Conservation (phyloP, 1,139 yeast species). For the Blastobotrys arbuscula region DNA sequence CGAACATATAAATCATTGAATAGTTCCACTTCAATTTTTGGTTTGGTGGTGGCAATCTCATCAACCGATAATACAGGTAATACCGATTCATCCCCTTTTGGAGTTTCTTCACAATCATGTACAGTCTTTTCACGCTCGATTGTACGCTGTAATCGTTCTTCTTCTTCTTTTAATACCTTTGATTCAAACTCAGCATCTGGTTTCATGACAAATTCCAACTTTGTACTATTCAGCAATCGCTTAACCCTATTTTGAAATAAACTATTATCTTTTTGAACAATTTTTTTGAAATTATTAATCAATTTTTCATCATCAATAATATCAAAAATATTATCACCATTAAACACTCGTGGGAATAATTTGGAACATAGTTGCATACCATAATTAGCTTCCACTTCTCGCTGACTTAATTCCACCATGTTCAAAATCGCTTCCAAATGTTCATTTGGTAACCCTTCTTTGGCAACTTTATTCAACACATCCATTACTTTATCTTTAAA, state of each 20-base stretch:
- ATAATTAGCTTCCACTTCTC: slow-evolving; percentile 84
- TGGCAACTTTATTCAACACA: slow-evolving; percentile 33
- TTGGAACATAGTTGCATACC: slow-evolving; percentile 76
- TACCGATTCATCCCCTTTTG: slow-evolving; percentile 66
- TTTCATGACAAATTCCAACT: slow-evolving; percentile 68
- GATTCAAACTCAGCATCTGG: slow-evolving; percentile 57
- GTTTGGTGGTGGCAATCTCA: slow-evolving; percentile 63
- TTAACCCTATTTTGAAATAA: slow-evolving; percentile 51
- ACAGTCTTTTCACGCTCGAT: slow-evolving; percentile 46
- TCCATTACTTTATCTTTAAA: slow-evolving; percentile 42
- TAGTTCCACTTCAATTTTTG: slow-evolving; percentile 35
- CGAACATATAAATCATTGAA: slow-evolving; percentile 27
- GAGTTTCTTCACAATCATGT: slow-evolving; percentile 60
- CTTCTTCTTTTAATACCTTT: slow-evolving; percentile 51
- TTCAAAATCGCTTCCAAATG: slow-evolving; percentile 81
- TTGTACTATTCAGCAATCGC: slow-evolving; percentile 47
- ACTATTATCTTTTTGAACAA: slow-evolving; percentile 51
- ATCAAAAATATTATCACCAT: slow-evolving; percentile 69
- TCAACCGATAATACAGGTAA: slow-evolving; percentile 68
- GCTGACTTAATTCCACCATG: slow-evolving; percentile 77
- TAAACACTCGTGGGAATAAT: slow-evolving; percentile 78
- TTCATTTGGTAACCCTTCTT: slow-evolving; percentile 46
- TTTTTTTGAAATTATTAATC: slow-evolving; percentile 54
- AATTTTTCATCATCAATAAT: slow-evolving; percentile 59
- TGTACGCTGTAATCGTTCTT: slow-evolving; percentile 38